Evolutionary conservation across 441 rosid genomes (phyloP).

Genomic region (Gossypium lobatum): DNA sequence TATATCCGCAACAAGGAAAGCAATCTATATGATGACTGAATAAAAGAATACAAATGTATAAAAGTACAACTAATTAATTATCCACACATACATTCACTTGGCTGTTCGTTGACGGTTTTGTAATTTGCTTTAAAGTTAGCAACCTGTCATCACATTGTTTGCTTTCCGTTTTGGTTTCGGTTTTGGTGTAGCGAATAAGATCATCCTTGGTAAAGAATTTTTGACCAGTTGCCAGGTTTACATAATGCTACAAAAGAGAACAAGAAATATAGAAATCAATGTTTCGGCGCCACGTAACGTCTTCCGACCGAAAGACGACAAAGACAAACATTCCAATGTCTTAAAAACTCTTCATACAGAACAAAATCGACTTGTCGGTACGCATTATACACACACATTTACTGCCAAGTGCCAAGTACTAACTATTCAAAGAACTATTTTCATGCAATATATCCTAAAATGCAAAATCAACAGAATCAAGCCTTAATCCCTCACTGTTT

Average conservation of each 20-base stretch:
- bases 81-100: slow-evolving; percentile 23
- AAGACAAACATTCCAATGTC: not conserved
- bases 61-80: slow-evolving; percentile 3
- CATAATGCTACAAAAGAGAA: slow-evolving; percentile 38
- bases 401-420: not conserved
- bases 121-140: not conserved
- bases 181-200: slow-evolving; percentile 27
- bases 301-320: not conserved
- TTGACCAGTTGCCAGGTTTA: slow-evolving; percentile 35
- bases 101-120: slow-evolving; percentile 17
- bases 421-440: not conserved
- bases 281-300: not conserved
- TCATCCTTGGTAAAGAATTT: slow-evolving; percentile 46
- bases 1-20: not conserved
- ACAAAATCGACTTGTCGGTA: not conserved
- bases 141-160: slow-evolving; percentile 14
- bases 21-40: slow-evolving; percentile 5
- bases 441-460: not conserved
- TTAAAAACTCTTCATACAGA: not conserved
- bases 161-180: slow-evolving; percentile 2
- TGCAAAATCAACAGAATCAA: not conserved
- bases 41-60: slow-evolving; percentile 7
- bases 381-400: not conserved
- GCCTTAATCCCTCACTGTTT: not conserved
- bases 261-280: not conserved